Conservation (phyloP, 495 filamentous ascomycete genomes). For the Lentithecium fluviatile region DNA sequence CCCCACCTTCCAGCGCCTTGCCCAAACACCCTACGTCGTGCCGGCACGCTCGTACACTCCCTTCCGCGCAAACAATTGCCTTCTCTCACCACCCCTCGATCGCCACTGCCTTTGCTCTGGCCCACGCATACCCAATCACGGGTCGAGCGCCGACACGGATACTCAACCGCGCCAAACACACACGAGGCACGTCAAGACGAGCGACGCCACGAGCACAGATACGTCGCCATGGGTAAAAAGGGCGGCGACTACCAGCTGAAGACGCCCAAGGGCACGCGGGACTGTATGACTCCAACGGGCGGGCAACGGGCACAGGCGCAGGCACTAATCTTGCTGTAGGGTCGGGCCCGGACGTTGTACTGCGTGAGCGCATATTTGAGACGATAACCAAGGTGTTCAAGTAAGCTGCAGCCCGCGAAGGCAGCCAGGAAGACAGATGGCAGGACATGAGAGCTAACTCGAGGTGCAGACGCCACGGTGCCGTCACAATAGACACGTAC, state of each 20-base stretch:
- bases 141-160: conserved; percentile 1
- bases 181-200: no score
- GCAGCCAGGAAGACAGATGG: no score
- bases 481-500: conserved; percentile 75
- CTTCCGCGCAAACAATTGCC: conserved; percentile 11
- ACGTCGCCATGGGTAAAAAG: conserved; percentile 28
- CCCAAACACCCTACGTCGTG: conserved; percentile 16
- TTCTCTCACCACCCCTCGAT: not conserved
- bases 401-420: not conserved
- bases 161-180: not conserved
- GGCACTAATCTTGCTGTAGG: conserved; percentile 41
- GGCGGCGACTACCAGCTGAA: conserved; percentile 39
- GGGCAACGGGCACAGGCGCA: not conserved
- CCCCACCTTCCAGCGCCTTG: conserved; percentile 22
- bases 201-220: conserved; percentile 15
- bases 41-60: conserved; percentile 11
- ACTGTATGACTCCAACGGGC: conserved; percentile 38
- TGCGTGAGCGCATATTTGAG: conserved; percentile 80
- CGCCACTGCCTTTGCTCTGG: conserved; percentile 26
- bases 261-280: conserved; percentile 43
- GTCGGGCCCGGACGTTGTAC: conserved; percentile 70
- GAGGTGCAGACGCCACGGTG: conserved; percentile 71
- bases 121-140: not conserved
- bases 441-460: conserved; percentile 1
- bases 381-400: conserved; percentile 77